Evolutionary conservation across 306 rosid genomes (phyloP), one percentile per base, ranked within the genome.

Genomic region (barrel medic (Medicago truncatula)): DNA sequence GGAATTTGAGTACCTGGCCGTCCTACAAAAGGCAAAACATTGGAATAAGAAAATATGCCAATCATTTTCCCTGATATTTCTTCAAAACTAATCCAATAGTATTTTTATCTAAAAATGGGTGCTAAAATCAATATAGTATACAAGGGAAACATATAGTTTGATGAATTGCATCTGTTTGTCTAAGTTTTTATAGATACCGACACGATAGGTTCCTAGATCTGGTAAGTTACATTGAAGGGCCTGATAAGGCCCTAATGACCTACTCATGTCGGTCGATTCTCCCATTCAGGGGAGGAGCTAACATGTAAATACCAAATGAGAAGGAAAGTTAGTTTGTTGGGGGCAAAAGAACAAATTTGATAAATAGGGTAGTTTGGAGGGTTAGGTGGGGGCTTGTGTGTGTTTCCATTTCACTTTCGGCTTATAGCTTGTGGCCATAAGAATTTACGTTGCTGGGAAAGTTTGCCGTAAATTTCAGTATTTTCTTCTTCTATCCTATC

Each of bases 1-100:
- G 98, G 98, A 85, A 90, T 86, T 63, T 86, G 89, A 72, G 81
- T 86, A 84, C 95, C 96, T 16, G 81, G 86, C 75, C 92, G 92
- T 20, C 93, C 97, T 95, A 68, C 54, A 17, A 41, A 76, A 63
- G 11, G 44, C 9, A 57, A 15, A 77, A 57, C 70, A 83, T 8
- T 18, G 78, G 81, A 53, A 43, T 54, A 73, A 47, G 70, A 78
- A 80, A 20, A 59, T 53, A 74, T 63, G 80, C 49, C 56, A 63
- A 53, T 17, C 9, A 70, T 14, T 13, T 39, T 57, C 6, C 71
- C 74, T 44, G 75, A 61, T 41, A 9, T 67, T 82, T 81, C 28
- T 58, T 59, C 38, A 76, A 38, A 53, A 52, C 74, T 59, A 50
- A 44, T 66, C 73, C 60, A 20, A 40, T 36, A 21, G 64, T 10